These are phyloP conservation scores for Vitis hybrid DNA, from an alignment of 177 flowering plant species.

Conservation along the genomic window DNA sequence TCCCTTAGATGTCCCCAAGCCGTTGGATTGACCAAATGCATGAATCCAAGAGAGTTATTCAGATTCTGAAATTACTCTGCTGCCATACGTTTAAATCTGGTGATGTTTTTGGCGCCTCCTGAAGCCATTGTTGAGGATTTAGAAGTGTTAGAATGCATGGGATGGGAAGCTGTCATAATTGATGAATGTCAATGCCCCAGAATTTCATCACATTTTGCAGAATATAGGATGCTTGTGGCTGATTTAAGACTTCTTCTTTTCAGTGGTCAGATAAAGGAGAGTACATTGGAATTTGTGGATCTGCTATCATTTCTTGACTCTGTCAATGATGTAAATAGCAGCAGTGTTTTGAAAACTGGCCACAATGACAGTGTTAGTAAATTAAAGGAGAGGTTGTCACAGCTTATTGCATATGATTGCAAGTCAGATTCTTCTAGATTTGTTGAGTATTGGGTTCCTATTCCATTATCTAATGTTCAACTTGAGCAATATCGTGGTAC, in stretches of 20 bases:
- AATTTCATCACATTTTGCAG: slow-evolving; percentile 34
- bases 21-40: no score
- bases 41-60: no score
- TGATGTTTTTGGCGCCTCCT: no score
- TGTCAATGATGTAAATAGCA: slow-evolving; percentile 7
- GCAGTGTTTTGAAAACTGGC: slow-evolving; percentile 15
- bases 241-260: slow-evolving; percentile 52
- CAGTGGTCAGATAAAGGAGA: slow-evolving; percentile 54
- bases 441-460: slow-evolving; percentile 91
- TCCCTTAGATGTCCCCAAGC: no score
- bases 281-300: slow-evolving; percentile 37
- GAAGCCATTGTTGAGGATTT: slow-evolving; percentile 40
- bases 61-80: no score
- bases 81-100: no score
- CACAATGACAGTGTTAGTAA: slow-evolving; percentile 27
- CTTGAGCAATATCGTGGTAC: slow-evolving; percentile 85
- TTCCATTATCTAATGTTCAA: slow-evolving; percentile 65
- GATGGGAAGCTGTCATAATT: slow-evolving; percentile 68
- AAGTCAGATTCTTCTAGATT: slow-evolving; percentile 55
- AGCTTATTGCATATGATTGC: slow-evolving; percentile 34
- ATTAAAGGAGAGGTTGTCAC: slow-evolving; percentile 51
- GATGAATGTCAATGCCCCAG: slow-evolving; percentile 55
- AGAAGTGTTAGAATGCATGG: slow-evolving; percentile 35
- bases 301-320: slow-evolving; percentile 52
- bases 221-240: slow-evolving; percentile 41